Conservation (phyloP, 495 filamentous ascomycete species). For the Talaromyces borbonicus region DNA sequence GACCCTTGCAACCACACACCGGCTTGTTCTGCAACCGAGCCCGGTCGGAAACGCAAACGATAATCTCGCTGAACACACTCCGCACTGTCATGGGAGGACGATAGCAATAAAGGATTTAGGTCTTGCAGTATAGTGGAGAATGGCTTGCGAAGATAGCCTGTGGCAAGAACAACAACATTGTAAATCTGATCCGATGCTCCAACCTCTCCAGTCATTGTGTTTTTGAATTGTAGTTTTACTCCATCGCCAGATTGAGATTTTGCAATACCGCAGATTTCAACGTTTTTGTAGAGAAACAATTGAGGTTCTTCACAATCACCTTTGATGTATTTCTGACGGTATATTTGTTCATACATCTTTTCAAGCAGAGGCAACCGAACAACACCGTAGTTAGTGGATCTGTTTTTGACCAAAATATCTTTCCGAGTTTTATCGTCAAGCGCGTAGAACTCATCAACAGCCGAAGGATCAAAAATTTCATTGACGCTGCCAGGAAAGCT, state of each 20-base stretch:
- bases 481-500: constrained; percentile 59
- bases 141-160: constrained; percentile 70
- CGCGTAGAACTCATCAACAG: constrained; percentile 63
- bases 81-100: constrained; percentile 21
- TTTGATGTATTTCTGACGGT: constrained; percentile 67
- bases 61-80: constrained; percentile 55
- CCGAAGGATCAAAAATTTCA: constrained; percentile 85
- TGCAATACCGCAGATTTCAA: constrained; percentile 50
- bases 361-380: constrained; percentile 83
- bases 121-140: constrained; percentile 67
- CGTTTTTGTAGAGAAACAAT: constrained; percentile 62
- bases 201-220: constrained; percentile 5
- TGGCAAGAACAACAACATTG: constrained; percentile 79
- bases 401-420: constrained; percentile 52
- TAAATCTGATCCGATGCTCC: constrained; percentile 37
- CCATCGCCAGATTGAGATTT: constrained; percentile 34
- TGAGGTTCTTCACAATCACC: constrained; percentile 65
- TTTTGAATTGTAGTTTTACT: constrained; percentile 23
- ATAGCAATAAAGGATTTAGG: constrained; percentile 51
- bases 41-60: constrained; percentile 53
- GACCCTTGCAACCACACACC: constrained; percentile 94
- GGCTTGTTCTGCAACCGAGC: constrained; percentile 49
- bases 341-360: constrained; percentile 75
- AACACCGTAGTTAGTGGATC: constrained; percentile 86
- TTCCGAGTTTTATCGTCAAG: constrained; percentile 51